Evolutionary conservation across 805 yeast genomes (phyloP), one percentile per base, ranked within the genome.

Genomic region (Saccharomycopsis fibuligera): DNA sequence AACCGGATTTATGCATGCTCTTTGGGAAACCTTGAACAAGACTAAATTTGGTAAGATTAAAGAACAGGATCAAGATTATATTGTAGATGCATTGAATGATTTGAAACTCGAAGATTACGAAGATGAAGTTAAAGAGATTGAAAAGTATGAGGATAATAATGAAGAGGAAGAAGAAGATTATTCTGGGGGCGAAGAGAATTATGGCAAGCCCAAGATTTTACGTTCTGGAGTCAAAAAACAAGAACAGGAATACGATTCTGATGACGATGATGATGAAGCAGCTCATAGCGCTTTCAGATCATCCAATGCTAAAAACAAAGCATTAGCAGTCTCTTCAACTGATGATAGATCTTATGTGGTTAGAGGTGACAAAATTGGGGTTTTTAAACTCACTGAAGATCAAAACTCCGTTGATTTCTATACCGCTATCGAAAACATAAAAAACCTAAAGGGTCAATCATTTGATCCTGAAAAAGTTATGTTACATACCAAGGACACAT

Each of bases 301-400:
- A 41, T 62, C 60, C 31, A 57, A 65, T 47, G 74, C 72, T 14
- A 68, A 68, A 43, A 88, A 88, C 61, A 73, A 78, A 45, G 80
- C 78, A 21, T 69, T 89, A 58, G 81, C 85, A 1, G 81, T 87
- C 6, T 90, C 95, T 0, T 76, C 67, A 53, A 74, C 74, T 48
- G 81, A 81, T 56, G 82, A 86, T 58, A 72, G 93, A 31, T 75
- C 95, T 0, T 89, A 76, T 61, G 90, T 89, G 27, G 81, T 84
- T 0, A 78, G 95, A 56, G 96, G 89, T 14, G 69, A 86, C 61
- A 78, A 78, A 55, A 68, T 89, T 48, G 96, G 96, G 30, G 89
- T 89, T 4, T 87, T 88, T 66, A 82, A 74, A 57, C 74, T 80
- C 17, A 74, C 73, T 31, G 76, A 72, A 36, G 69, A 68, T 35